phyloP scores from a whole-genome alignment of 192 early-diverging fungal species.

The Mortierella hygrophila region DNA sequence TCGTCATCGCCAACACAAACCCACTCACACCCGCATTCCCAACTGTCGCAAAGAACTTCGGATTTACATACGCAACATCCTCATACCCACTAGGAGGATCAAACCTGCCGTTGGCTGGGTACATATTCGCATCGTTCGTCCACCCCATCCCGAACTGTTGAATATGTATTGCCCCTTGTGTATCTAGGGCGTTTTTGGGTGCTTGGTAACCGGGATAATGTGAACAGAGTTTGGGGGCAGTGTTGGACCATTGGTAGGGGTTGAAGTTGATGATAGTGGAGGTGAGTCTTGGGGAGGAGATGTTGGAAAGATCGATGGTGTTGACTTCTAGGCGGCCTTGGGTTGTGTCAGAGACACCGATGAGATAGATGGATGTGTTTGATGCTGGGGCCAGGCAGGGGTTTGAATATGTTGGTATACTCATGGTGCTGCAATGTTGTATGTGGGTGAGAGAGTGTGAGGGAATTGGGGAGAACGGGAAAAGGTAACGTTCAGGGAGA shows the following conservation, averaged over 20 bases:
- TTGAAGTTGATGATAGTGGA: neutral
- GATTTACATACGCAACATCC: neutral
- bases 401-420: neutral
- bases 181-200: neutral
- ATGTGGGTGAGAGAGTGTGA: neutral
- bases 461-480: neutral
- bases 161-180: neutral
- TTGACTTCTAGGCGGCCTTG: constrained; percentile 2
- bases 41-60: neutral
- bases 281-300: neutral
- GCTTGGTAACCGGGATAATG: neutral
- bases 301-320: neutral
- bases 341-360: neutral
- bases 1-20: neutral
- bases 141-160: neutral
- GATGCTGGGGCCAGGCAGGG: neutral
- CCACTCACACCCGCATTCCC: neutral
- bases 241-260: constrained; percentile 2
- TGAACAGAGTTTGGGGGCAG: neutral
- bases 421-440: neutral
- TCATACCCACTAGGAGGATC: neutral
- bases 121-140: neutral
- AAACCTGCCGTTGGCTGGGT: neutral
- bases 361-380: neutral
- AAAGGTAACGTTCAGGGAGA: neutral